Evolutionary conservation across 805 yeast species (phyloP).

Genomic region (Yarrowia keelungensis): DNA sequence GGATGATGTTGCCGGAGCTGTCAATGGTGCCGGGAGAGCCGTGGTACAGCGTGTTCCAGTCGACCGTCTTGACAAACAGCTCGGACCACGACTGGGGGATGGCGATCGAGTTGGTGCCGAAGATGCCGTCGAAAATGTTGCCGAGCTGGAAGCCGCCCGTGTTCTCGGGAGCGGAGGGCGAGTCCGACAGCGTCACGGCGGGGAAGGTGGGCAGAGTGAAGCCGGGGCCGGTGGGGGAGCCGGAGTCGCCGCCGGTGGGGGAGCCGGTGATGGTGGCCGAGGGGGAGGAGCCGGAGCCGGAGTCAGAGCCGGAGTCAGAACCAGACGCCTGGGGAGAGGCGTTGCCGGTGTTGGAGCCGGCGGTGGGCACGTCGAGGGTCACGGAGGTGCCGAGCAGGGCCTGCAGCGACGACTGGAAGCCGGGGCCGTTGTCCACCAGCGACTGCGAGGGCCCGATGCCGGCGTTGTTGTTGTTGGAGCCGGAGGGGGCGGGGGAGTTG

Average conservation of each 20-base stretch:
- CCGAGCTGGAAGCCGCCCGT: constrained; percentile 33
- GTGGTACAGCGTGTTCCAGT: constrained; percentile 37
- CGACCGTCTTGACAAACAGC: constrained; percentile 37
- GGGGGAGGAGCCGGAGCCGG: background rate
- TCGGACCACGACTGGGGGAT: constrained; percentile 37
- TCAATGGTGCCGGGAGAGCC: constrained; percentile 28
- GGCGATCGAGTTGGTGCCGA: constrained; percentile 24
- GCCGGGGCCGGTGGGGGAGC: constrained; percentile 21
- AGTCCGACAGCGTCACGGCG: constrained; percentile 31
- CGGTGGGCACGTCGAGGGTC: constrained; percentile 14
- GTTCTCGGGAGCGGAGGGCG: constrained; percentile 12
- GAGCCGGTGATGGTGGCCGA: constrained; percentile 3
- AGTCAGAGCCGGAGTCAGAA: background rate
- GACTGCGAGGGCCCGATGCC: constrained; percentile 26
- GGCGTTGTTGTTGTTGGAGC: constrained; percentile 11
- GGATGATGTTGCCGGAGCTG: constrained; percentile 31
- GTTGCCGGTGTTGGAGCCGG: constrained; percentile 9
- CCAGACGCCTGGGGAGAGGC: background rate
- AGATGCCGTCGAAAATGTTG: constrained; percentile 28
- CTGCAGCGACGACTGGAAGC: constrained; percentile 38
- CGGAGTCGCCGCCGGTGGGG: constrained; percentile 16
- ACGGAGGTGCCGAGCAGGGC: constrained; percentile 35
- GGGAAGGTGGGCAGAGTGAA: constrained; percentile 35
- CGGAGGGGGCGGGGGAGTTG: constrained; percentile 15
- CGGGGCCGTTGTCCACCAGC: constrained; percentile 13